Percentiles rank a stretch among this genome's conserved stretches.
Conservation (phyloP, 2,329 filamentous ascomycete genomes). For the Phyllosticta ampelicida region DNA sequence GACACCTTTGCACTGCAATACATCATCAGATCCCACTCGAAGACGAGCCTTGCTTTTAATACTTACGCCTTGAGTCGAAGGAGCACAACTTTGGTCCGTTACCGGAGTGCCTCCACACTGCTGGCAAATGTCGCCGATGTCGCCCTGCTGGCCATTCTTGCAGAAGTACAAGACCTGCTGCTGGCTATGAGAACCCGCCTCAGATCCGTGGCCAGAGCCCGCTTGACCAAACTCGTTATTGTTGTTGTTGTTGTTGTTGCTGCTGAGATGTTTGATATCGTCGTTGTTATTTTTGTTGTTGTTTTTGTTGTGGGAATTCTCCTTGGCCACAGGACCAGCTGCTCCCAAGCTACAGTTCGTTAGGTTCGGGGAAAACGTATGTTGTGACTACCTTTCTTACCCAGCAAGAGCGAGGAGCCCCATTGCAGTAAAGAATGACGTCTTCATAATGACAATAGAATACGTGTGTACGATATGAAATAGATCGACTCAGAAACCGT, state of each 20-base stretch:
- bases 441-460: neutral
- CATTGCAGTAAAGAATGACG: neutral
- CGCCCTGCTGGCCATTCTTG: neutral
- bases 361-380: neutral
- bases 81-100: neutral
- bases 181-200: too few species aligned
- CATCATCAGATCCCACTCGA: too few species aligned
- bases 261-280: too few species aligned
- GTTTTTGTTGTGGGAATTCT: too few species aligned
- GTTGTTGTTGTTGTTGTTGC: too few species aligned
- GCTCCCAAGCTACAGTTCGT: neutral
- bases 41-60: neutral
- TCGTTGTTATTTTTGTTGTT: neutral
- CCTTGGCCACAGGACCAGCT: neutral
- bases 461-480: too few species aligned
- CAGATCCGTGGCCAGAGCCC: too few species aligned
- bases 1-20: neutral
- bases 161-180: neutral
- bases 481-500: neutral
- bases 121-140: neutral
- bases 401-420: neutral
- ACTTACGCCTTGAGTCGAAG: neutral
- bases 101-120: neutral
- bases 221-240: too few species aligned
- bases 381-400: neutral